Percentiles rank a stretch among this genome's conserved stretches.
Evolutionary conservation across 257 asterid genomes (phyloP).

Genomic region (Ocimum tenuiflorum): DNA sequence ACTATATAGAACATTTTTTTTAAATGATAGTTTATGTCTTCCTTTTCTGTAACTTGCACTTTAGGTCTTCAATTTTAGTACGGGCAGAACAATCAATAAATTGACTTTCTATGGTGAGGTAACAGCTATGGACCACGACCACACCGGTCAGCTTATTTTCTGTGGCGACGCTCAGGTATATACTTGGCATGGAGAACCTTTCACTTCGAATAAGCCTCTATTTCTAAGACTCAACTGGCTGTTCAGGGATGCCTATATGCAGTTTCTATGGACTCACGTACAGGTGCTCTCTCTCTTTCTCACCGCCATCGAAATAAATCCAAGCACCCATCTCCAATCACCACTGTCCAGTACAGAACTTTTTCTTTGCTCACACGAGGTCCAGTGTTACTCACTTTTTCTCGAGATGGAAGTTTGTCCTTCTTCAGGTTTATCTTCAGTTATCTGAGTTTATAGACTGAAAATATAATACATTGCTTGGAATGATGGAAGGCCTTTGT

Average conservation of each 20-base stretch:
- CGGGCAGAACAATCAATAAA: conserved; percentile 79
- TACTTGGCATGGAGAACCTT: background rate
- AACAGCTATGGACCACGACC: conserved; percentile 98
- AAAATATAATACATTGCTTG: background rate
- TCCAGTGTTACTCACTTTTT: conserved; percentile 78
- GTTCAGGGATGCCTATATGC: conserved; percentile 79
- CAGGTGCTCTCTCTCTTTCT: conserved; percentile 70
- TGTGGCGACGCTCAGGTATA: conserved; percentile 93
- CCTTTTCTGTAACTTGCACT: conserved; percentile 27
- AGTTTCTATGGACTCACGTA: conserved; percentile 65
- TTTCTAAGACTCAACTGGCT: conserved; percentile 4
- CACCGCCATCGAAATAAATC: conserved; percentile 70
- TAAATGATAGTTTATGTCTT: background rate
- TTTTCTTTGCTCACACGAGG: conserved; percentile 89
- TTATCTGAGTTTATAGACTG: background rate
- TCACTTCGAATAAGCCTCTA: conserved; percentile 12
- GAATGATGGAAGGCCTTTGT: conserved; percentile 13
- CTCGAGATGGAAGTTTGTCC: conserved; percentile 81
- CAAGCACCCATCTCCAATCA: conserved; percentile 66
- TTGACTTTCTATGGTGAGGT: conserved; percentile 63
- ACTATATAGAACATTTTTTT: background rate
- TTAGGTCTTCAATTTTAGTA: conserved; percentile 92
- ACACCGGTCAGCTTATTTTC: conserved; percentile 88
- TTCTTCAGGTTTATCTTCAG: conserved; percentile 76
- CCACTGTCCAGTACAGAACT: conserved; percentile 82